These are phyloP conservation scores for Cyclostephanos invisitatus DNA, from an alignment of 108 stramenopile genomes.

Conservation along the genomic window DNA sequence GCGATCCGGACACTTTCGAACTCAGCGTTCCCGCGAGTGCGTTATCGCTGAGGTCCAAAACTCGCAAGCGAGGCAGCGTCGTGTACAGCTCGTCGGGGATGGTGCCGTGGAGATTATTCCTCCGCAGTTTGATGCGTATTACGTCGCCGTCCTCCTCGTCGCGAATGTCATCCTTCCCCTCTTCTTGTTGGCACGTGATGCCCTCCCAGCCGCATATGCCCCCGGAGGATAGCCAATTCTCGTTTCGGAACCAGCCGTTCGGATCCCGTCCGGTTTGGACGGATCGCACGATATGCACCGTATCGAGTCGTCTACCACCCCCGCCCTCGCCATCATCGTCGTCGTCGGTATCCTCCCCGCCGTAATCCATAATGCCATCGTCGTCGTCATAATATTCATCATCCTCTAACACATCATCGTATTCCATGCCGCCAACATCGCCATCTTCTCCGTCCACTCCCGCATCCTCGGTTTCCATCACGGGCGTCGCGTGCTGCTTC, in stretches of 20 bases:
- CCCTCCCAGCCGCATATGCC: slow-evolving; percentile 48
- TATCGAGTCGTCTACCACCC: background rate
- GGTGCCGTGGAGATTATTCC: slow-evolving; percentile 39
- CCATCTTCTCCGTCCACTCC: slow-evolving; percentile 12
- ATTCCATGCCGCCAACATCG: slow-evolving; percentile 19
- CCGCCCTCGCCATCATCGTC: background rate
- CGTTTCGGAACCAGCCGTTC: slow-evolving; percentile 24
- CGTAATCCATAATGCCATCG: background rate
- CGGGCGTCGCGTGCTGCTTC: slow-evolving; percentile 21
- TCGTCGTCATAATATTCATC: background rate
- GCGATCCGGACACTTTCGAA: slow-evolving; percentile 17
- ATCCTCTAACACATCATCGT: background rate
- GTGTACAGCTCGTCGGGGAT: slow-evolving; percentile 40
- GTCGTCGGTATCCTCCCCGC: slow-evolving; percentile 22
- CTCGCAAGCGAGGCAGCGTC: slow-evolving; percentile 29
- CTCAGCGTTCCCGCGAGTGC: slow-evolving; percentile 38
- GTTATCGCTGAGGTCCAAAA: slow-evolving; percentile 46
- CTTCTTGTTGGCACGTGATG: slow-evolving; percentile 20
- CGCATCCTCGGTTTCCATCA: background rate
- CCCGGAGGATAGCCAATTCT: slow-evolving; percentile 29
- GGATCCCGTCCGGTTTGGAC: background rate
- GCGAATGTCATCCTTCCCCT: slow-evolving; percentile 13
- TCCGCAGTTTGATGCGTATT: slow-evolving; percentile 23
- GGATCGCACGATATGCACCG: background rate
- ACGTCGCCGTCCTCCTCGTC: slow-evolving; percentile 15